Percentiles rank a stretch among this genome's conserved stretches.
Evolutionary conservation across 345 rosid genomes (phyloP).

Genomic region (Euphorbia tirucalli): DNA sequence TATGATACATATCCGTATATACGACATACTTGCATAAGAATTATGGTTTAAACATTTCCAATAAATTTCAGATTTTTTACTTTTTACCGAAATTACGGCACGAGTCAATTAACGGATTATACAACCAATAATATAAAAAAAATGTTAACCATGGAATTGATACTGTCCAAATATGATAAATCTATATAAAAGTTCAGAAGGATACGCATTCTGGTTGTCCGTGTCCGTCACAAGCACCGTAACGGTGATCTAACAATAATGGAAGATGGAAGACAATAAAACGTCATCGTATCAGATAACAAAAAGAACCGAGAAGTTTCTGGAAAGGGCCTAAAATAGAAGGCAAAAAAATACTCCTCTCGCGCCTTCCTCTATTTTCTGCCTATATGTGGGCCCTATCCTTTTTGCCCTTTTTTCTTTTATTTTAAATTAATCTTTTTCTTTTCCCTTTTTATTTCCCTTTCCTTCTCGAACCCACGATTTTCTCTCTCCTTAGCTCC

Average conservation of each 20-base stretch:
- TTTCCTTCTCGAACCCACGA: conserved; percentile 15
- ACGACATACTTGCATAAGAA: too few species aligned
- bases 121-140: too few species aligned
- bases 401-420: neutral
- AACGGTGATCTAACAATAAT: neutral
- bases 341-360: neutral
- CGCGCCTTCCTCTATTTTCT: conserved; percentile 16
- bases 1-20: too few species aligned
- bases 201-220: neutral
- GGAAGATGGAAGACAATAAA: neutral
- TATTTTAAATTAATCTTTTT: neutral
- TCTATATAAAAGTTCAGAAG: neutral
- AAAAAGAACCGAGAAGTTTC: conserved; percentile 7
- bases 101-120: too few species aligned
- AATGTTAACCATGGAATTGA: too few species aligned
- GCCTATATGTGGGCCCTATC: neutral
- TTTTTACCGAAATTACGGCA: too few species aligned
- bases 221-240: neutral
- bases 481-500: neutral
- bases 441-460: neutral
- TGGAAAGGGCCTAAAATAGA: conserved; percentile 2
- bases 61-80: too few species aligned
- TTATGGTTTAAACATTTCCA: too few species aligned
- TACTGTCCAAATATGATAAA: too few species aligned
- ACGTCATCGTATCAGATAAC: neutral